Base-by-base conservation (phyloP, 495 filamentous ascomycete species). In the Friedmanniomyces endolithicus region DNA sequence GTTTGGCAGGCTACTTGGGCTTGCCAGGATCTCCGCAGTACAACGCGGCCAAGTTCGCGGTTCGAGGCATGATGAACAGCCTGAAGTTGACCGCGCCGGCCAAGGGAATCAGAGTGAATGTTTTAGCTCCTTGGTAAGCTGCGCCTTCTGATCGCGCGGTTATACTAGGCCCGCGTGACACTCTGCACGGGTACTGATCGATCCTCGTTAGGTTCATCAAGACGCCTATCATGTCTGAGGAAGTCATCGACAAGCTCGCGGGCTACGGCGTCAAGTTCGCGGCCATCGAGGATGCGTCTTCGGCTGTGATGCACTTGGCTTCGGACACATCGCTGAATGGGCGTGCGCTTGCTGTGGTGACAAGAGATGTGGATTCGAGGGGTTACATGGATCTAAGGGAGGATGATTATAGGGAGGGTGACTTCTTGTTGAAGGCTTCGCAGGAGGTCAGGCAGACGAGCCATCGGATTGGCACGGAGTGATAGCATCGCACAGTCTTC, bases 11-110 rank as follows among this genome's bases (percentile, higher is more conserved):
- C 2, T 60, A 55, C 47, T 14, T 46, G 25, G 57, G 50, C 16
- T 44, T 49, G 48, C 57, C 52, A 7, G 34, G 34, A 8, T 7
- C 52, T 2, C 52, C 57, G n/a, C 46, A 60, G 48, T 60, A 60
- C 48, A 39, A 41, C 23, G 45, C 57, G 2, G 25, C 40, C 19
- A 60, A 60, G 27, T 55, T 43, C 24, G 57, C 55, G 12, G 57
- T 60, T 11, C 33, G 52, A 8, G 57, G 57, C 0, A 6, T 55
- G 40, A 50, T 60, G 57, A 33, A 43, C 22, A 55, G 44, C 22
- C 39, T 60, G 35, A 29, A 47, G 20, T 25, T 35, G 1, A 55
- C 46, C 20, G 34, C 35, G 19, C 52, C 57, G 11, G 29, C 2
- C 22, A 9, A 31, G 45, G 29, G 24, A 14, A 44, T 54, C 19